phyloP scores from a whole-genome alignment of 2,329 filamentous ascomycete genomes.

The Alternaria rosae region DNA sequence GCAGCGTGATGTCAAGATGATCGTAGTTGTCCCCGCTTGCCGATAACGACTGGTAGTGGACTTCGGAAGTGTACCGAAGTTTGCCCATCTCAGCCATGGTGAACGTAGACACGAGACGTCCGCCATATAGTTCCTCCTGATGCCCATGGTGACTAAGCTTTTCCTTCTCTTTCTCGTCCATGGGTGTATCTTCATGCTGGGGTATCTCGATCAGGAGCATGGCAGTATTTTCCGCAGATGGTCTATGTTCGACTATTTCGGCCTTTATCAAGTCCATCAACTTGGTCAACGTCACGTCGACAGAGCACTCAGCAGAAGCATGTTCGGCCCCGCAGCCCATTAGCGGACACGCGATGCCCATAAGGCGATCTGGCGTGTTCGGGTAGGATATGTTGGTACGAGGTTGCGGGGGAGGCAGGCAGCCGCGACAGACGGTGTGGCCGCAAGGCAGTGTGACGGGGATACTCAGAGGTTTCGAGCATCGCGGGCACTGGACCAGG shows the following conservation, averaged over 20 bases:
- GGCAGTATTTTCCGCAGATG: constrained; percentile 42
- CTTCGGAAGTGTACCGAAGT: constrained; percentile 64
- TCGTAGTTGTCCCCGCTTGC: constrained; percentile 49
- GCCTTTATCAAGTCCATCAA: constrained; percentile 63
- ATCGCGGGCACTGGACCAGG: constrained; percentile 78
- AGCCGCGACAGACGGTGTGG: constrained; percentile 75
- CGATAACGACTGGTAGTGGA: constrained; percentile 57
- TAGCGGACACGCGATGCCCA: constrained; percentile 79
- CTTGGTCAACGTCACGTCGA: constrained; percentile 79
- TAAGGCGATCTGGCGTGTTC: constrained; percentile 68
- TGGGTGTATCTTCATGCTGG: constrained; percentile 41
- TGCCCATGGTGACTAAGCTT: constrained; percentile 26
- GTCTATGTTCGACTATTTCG: constrained; percentile 57
- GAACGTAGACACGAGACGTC: constrained; percentile 72
- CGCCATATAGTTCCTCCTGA: constrained; percentile 60
- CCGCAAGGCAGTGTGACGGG: constrained; percentile 85
- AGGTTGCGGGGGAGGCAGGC: constrained; percentile 71
- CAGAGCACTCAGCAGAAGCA: constrained; percentile 75
- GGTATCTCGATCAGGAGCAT: constrained; percentile 54
- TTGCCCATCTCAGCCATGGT: constrained; percentile 68
- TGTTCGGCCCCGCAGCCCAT: constrained; percentile 72
- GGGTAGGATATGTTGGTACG: constrained; percentile 81
- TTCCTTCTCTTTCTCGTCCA: constrained; percentile 51
- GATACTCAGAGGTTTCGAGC: constrained; percentile 70
- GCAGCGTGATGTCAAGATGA: constrained; percentile 57